Percentiles rank a stretch among this genome's conserved stretches.
Conservation (phyloP, 2,329 filamentous ascomycete species). For the Epichloe sp. region DNA sequence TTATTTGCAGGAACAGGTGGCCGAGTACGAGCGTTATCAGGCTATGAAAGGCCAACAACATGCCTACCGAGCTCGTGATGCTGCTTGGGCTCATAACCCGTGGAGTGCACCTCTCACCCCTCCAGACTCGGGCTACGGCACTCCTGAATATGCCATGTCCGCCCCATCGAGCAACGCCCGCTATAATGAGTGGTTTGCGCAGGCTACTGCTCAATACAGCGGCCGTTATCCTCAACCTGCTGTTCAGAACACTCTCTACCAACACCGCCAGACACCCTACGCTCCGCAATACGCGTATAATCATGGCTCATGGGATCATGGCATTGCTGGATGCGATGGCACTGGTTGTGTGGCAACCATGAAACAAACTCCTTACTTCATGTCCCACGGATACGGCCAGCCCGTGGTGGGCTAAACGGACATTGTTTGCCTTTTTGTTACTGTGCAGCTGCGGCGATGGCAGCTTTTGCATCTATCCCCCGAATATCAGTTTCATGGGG, state of each 20-base stretch:
- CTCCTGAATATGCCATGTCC: conserved; percentile 44
- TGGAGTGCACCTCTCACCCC: conserved; percentile 41
- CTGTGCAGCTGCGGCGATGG: not conserved
- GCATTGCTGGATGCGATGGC: conserved; percentile 36
- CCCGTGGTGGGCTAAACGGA: conserved; percentile 38
- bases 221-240: conserved; percentile 31
- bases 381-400: conserved; percentile 36
- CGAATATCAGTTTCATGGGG: not conserved
- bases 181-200: conserved; percentile 45
- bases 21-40: conserved; percentile 38
- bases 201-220: conserved; percentile 29
- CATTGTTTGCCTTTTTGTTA: too few relatives aligned
- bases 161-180: conserved; percentile 39
- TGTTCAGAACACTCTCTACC: conserved; percentile 27
- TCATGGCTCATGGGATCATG: conserved; percentile 38
- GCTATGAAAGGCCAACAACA: conserved; percentile 29
- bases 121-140: conserved; percentile 49
- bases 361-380: conserved; percentile 36
- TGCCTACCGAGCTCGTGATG: conserved; percentile 31
- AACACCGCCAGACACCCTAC: conserved; percentile 28
- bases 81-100: conserved; percentile 31
- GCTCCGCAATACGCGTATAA: conserved; percentile 31
- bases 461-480: not conserved
- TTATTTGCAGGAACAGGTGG: conserved; percentile 42
- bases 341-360: conserved; percentile 30